Conservation (phyloP, 495 filamentous ascomycete species). For the Jackrogersella minutella region DNA sequence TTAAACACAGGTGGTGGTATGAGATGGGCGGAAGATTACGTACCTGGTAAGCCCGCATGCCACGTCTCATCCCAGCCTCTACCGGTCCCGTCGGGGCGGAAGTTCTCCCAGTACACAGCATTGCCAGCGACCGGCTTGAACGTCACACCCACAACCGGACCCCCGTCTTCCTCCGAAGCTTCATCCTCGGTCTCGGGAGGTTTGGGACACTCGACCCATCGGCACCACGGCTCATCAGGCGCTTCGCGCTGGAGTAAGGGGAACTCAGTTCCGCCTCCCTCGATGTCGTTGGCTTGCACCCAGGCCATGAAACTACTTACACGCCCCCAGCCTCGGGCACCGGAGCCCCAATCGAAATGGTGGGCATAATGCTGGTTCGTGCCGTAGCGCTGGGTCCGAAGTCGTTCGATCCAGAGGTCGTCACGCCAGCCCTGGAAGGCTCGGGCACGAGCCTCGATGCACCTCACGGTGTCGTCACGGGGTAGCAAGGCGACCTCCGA, state of each 20-base stretch:
- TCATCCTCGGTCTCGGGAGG: background rate
- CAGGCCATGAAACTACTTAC: conserved; percentile 59
- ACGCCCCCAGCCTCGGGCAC: conserved; percentile 53
- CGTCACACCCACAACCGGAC: conserved; percentile 39
- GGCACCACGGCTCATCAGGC: conserved; percentile 51
- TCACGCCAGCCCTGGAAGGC: conserved; percentile 57
- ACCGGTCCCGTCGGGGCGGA: conserved; percentile 53
- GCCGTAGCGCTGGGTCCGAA: conserved; percentile 55
- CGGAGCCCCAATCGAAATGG: conserved; percentile 58
- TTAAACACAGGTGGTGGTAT: background rate
- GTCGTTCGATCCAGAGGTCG: conserved; percentile 55
- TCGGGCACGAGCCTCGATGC: conserved; percentile 53
- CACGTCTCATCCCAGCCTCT: conserved; percentile 57
- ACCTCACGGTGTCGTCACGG: conserved; percentile 51
- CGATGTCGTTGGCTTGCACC: conserved; percentile 48
- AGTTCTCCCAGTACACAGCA: conserved; percentile 61
- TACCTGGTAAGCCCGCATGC: conserved; percentile 56
- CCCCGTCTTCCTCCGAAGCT: conserved; percentile 1
- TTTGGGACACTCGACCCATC: conserved; percentile 52
- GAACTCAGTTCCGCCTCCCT: conserved; percentile 58
- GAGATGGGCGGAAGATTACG: conserved; percentile 1
- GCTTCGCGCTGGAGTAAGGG: conserved; percentile 43
- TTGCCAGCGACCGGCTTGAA: conserved; percentile 56
- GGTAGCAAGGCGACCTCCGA: conserved; percentile 58
- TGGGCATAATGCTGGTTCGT: conserved; percentile 52